phyloP scores from a whole-genome alignment of 495 filamentous ascomycete genomes.

The Elasticomyces elasticus region DNA sequence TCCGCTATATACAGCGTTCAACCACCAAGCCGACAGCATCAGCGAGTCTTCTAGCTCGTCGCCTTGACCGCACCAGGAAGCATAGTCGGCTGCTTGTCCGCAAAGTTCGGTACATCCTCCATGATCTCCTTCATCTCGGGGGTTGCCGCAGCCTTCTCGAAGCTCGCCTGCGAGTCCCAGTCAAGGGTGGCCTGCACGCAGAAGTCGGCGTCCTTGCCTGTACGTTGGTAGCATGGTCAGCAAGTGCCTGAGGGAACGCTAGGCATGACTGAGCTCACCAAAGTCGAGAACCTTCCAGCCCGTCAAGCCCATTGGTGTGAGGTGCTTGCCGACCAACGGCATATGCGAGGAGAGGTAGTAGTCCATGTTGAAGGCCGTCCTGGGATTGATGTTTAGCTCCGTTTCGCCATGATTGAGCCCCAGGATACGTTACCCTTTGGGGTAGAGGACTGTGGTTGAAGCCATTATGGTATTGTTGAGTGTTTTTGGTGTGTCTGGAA shows the following conservation, averaged over 20 bases:
- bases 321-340: constrained; percentile 15
- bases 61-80: constrained; percentile 16
- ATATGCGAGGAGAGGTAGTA: constrained; percentile 26
- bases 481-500: neutral
- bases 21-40: neutral
- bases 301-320: constrained; percentile 14
- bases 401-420: too few relatives aligned
- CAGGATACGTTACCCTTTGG: too few relatives aligned
- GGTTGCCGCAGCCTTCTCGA: constrained; percentile 14
- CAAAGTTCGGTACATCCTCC: constrained; percentile 25
- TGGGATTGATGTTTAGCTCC: too few relatives aligned
- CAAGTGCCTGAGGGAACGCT: too few relatives aligned
- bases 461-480: constrained; percentile 17
- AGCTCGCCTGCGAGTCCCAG: constrained; percentile 13
- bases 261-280: too few relatives aligned
- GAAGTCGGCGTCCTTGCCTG: constrained; percentile 10
- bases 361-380: constrained; percentile 24
- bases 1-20: neutral
- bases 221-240: too few relatives aligned
- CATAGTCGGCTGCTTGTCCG: constrained; percentile 20
- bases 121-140: constrained; percentile 14
- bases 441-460: constrained; percentile 24
- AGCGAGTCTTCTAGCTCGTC: constrained; percentile 1
- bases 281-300: constrained; percentile 22
- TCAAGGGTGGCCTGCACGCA: constrained; percentile 20